These are phyloP conservation scores for Syzygium grande DNA, from an alignment of 345 rosid genomes.

Conservation along the genomic window DNA sequence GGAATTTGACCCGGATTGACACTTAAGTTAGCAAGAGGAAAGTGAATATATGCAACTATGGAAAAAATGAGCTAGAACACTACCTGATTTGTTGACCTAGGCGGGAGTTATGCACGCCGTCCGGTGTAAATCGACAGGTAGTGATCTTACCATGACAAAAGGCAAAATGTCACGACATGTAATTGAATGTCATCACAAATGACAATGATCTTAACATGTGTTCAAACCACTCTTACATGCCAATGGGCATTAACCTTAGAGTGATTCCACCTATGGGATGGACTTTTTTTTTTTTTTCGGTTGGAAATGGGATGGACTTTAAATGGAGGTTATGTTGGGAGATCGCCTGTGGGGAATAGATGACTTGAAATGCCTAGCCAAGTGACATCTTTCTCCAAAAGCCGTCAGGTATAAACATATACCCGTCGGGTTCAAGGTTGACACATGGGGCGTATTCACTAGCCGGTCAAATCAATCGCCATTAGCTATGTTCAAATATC, in stretches of 20 bases:
- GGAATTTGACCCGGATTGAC: neutral
- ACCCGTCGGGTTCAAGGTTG: neutral
- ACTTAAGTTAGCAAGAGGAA: neutral
- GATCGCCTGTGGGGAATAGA: neutral
- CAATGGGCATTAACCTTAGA: no score
- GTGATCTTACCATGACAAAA: neutral
- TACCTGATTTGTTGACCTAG: neutral
- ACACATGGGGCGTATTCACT: neutral
- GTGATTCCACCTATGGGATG: no score
- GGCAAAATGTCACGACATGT: neutral
- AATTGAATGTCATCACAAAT: no score
- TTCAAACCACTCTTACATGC: no score
- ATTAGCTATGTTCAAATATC: neutral
- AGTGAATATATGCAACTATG: neutral
- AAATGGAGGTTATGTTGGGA: neutral
- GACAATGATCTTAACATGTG: neutral
- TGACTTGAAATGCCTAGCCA: neutral
- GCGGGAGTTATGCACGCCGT: neutral
- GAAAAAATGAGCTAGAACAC: neutral
- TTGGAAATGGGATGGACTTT: neutral
- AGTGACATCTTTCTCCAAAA: neutral
- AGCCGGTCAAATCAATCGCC: neutral
- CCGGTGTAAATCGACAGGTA: neutral
- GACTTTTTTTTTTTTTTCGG: neutral
- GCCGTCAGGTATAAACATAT: neutral